Base-by-base conservation (phyloP, 768 basidiomycete genomes). In the Heimioporus sp. region DNA sequence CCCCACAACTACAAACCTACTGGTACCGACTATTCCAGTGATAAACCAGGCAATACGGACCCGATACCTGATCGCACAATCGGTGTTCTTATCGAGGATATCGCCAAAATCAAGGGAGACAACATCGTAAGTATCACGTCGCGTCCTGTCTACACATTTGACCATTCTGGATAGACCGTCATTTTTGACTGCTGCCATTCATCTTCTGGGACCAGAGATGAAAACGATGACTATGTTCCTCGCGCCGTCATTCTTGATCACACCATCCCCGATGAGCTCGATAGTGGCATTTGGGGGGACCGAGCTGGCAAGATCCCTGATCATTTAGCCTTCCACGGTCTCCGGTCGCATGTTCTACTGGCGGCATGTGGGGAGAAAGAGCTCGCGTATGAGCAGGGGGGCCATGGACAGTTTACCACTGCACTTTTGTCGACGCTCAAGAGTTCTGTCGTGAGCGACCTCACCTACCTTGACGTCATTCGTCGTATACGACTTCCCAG, bases 171-270 rank as follows among this genome's bases (percentile, higher is more conserved):
- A 16, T 48, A 79, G 78, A 76, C 73, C 11, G 59, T 79, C 15
- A 73, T 79, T 41, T 63, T 79, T 7, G 78, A 78, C 48, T 78
- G 78, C 43, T 79, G 78, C 55, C 64, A 70, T 55, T 74, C 78
- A 6, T 73, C 64, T 1, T 73, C 74, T 1, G 63, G 72, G 10
- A 70, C 64, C 11, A 67, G 76, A 12, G 28, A 13, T 20, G 30
- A 30, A 36, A 43, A 38, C n/a, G 10, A 52, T n/a, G 47, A n/a
- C 40, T 55, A 48, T 20, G 16, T 36, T 1, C 36, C 52, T 45
- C 62, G 63, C 2, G 30, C 32, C 1, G 48, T 56, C 8, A 2
- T 43, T 13, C 38, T 64, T 7, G 15, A 50, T 12, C 11, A n/a
- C 13, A 7, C 7, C 17, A 36, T 64, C 20, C 50, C 48, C 1